Evolutionary conservation across 805 yeast genomes (phyloP).

Genomic region (Sugiyamaella chiloensis): DNA sequence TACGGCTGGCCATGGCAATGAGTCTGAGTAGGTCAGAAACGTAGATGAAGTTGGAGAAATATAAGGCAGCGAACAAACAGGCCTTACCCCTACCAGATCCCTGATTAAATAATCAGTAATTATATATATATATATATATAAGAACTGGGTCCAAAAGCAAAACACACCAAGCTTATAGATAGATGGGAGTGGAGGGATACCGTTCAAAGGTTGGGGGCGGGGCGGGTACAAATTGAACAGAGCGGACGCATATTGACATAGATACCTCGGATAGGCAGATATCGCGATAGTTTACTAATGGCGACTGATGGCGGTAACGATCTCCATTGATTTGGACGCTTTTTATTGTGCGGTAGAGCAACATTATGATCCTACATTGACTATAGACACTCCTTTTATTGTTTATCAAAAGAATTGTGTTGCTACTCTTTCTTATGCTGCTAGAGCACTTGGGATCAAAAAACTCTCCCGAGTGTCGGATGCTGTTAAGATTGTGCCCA

Average conservation of each 20-base stretch:
- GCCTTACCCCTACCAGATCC: too few relatives aligned
- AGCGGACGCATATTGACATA: conserved; percentile 1
- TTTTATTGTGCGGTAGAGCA: conserved; percentile 36
- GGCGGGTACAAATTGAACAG: background rate
- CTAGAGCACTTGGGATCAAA: conserved; percentile 30
- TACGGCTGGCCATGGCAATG: conserved; percentile 19
- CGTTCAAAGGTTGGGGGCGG: conserved; percentile 5
- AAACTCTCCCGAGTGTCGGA: conserved; percentile 24
- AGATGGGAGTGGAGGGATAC: too few relatives aligned
- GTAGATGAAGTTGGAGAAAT: too few relatives aligned
- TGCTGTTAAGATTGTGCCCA: conserved; percentile 24
- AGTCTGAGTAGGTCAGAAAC: background rate
- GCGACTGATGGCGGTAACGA: conserved; percentile 16
- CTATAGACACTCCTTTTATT: conserved; percentile 28
- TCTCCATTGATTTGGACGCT: conserved; percentile 34
- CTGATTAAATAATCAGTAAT: too few relatives aligned
- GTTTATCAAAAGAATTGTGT: conserved; percentile 32
- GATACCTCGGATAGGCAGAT: background rate
- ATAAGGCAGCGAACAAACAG: too few relatives aligned
- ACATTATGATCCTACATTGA: conserved; percentile 25
- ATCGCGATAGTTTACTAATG: background rate
- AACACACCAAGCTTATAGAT: too few relatives aligned
- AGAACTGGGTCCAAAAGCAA: too few relatives aligned
- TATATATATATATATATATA: too few relatives aligned
- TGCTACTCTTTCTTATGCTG: conserved; percentile 33